Base-by-base conservation (phyloP, 2,329 filamentous ascomycete genomes). In the Chaetomiaceae sp. region DNA sequence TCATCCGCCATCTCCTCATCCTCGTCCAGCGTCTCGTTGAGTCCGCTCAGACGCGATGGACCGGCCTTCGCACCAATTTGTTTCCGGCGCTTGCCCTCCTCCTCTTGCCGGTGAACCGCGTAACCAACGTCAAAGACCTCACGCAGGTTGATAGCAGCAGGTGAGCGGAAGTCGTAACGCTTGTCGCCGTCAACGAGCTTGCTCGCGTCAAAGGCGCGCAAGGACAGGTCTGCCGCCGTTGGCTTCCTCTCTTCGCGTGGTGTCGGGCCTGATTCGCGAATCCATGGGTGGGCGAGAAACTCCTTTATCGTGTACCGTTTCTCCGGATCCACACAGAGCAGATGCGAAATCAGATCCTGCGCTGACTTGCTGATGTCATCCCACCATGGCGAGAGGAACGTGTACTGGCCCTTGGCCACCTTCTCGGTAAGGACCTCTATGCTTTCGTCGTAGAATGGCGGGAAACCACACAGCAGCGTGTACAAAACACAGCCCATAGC, bases 101-200 rank as follows among this genome's bases (percentile, higher is more conserved):
- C 94, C 71, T 97, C 94, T 70, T 97, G 90, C 42, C 94, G 80
- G 68, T 97, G 94, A 8, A 99, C 94, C 8, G 94, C 92, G 65
- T 99, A 99, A n/a, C 90, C 87, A 44, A 99, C 92, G 65, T 99
- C 94, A 61, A 99, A 99, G 2, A 97, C 91, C 70, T 99, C 94
- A 55, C 94, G 89, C 11, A 99, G 76, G 67, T 97, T 97, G 71
- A 99, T 86, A 2, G 90, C 91, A 46, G 91, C 94, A 0, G 94
- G 94, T 0, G 91, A 97, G 53, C 94, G 84, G 84, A 97, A 99
- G 69, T 99, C 94, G 72, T 86, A 84, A 16, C 89, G 84, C 58
- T 82, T 85, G 25, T 87, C 86, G 33, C 75, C 70, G 30, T 81
- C 79, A 38, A 76, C 70, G 14, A 82, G 66, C 58, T 76, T 76